Conservation (phyloP, 192 early-diverging fungal genomes). For the Chytriomyces confervae region DNA sequence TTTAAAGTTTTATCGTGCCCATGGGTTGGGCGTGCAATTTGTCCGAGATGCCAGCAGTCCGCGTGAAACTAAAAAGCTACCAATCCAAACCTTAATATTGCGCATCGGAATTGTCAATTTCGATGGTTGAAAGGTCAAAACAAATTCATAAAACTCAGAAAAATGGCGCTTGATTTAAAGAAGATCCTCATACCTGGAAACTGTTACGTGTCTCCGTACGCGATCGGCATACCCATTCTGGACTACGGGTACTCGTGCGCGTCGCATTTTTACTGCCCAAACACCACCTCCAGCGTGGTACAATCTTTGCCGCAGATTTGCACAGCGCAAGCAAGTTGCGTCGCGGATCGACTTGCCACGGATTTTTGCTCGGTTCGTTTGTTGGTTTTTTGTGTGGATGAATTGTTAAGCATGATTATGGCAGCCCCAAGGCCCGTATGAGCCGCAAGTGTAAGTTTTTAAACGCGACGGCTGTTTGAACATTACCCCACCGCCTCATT, state of each 20-base stretch:
- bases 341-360: not conserved
- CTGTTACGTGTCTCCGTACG: constrained; percentile 12
- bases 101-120: too few species aligned
- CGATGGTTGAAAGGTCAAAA: too few species aligned
- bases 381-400: not conserved
- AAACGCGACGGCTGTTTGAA: not conserved
- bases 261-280: constrained; percentile 33
- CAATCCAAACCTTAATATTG: too few species aligned
- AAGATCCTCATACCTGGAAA: constrained; percentile 12
- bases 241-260: constrained; percentile 28
- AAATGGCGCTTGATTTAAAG: not conserved
- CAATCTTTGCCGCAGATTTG: constrained; percentile 28
- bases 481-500: not conserved
- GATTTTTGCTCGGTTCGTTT: constrained; percentile 11
- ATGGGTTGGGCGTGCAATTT: too few species aligned
- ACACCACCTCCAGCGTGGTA: constrained; percentile 4
- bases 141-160: not conserved
- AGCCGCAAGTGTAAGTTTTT: constrained; percentile 38
- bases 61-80: too few species aligned
- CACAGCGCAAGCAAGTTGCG: constrained; percentile 2
- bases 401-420: not conserved
- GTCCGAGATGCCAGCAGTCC: too few species aligned
- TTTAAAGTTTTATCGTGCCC: too few species aligned
- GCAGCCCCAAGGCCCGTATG: constrained; percentile 41
- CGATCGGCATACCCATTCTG: constrained; percentile 22